Conservation (phyloP, 345 rosid species). For the Pistacia atlantica region DNA sequence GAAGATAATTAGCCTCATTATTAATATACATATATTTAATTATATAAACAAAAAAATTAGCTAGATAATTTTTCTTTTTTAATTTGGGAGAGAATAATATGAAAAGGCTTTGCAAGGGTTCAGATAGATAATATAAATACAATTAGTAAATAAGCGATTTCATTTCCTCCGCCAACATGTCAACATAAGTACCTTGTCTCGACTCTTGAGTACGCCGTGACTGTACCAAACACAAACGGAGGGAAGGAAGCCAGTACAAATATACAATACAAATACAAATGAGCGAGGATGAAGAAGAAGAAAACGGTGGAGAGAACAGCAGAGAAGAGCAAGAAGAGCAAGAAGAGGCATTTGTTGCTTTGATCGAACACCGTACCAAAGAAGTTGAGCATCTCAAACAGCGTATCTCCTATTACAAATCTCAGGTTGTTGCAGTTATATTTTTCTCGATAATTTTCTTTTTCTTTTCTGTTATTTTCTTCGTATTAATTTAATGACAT, state of each 20-base stretch:
- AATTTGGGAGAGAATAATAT: no score
- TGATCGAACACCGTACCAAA: conserved; percentile 68
- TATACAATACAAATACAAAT: conserved; percentile 1
- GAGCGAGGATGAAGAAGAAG: conserved; percentile 7
- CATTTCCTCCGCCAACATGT: neutral
- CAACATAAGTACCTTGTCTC: neutral
- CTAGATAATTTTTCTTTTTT: no score
- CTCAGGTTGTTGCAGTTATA: conserved; percentile 49
- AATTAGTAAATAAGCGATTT: neutral
- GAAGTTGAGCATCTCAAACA: conserved; percentile 62
- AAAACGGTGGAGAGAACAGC: conserved; percentile 22
- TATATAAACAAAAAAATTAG: no score
- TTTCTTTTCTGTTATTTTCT: neutral
- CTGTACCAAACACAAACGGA: neutral
- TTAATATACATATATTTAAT: no score
- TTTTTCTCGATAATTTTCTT: neutral
- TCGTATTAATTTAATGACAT: neutral
- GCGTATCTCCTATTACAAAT: conserved; percentile 69
- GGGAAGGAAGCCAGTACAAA: neutral
- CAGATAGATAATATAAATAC: neutral
- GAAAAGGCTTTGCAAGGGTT: neutral
- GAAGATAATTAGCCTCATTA: no score
- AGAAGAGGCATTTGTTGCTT: conserved; percentile 69
- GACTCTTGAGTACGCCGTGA: neutral
- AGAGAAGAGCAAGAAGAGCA: conserved; percentile 69